Evolutionary conservation across 2,329 filamentous ascomycete genomes (phyloP), one percentile per base, ranked within the genome.

Genomic region (Cladophialophora psammophila): DNA sequence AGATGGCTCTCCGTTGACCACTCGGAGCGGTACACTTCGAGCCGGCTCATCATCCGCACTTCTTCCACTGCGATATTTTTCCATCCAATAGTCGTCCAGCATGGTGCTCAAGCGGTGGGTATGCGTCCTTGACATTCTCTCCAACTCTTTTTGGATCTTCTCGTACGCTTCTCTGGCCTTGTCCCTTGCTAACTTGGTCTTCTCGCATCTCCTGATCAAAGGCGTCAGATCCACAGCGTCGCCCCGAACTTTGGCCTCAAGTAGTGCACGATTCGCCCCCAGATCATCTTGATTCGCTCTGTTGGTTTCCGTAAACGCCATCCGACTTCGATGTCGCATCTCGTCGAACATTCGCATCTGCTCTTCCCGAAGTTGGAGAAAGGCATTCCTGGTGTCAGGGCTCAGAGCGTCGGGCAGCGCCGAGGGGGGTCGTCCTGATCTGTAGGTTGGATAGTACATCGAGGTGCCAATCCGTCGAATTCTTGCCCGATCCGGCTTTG

Each of bases 401-500:
- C n/a, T 55, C 60, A 68, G 13, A 18, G 65, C 18, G 6, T 48
- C 50, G 10, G 57, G 34, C 13, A 40, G n/a, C 10, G 64, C 8
- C 31, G 32, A 38, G 9, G 56, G 18, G 31, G 45, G 50, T 34
- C 53, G 50, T 32, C 32, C 59, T 20, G 60, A 18, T 60, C 64
- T 48, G 48, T 48, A 64, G n/a, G 26, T 52, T 10, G 65, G 34
- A 53, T 66, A 58, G 18, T 53, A 42, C 12, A 42, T 35, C 34
- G 59, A 20, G 7, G 48, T 59, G 62, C 69, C 52, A n/a, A 42
- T 32, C 18, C 64, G 63, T 50, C 63, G 61, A 9, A 40, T 35
- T 4, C 59, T 55, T n/a, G 60, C n/a, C 50, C 67, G 68, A 26
- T 68, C 56, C 18, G 68, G 63, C 48, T 64, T 58, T n/a, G 63